Evolutionary conservation across 345 rosid species (phyloP).

Genomic region (Camelina hispida): DNA sequence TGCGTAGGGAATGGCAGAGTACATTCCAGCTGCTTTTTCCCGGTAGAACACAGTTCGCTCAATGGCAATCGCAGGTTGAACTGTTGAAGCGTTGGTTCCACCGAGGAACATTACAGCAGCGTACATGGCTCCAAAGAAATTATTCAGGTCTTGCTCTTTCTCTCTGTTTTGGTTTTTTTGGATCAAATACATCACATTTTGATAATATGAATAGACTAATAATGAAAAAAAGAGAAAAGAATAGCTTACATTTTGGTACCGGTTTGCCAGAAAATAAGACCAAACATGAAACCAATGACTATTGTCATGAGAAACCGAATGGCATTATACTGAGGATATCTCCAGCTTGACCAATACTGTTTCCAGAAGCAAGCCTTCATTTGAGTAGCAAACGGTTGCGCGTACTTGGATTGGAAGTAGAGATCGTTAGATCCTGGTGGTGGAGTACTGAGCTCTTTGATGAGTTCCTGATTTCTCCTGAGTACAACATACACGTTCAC

Average conservation of each 20-base stretch:
- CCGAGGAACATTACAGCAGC: slow-evolving; percentile 70
- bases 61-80: slow-evolving; percentile 65
- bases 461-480: slow-evolving; percentile 76
- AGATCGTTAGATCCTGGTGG: slow-evolving; percentile 65
- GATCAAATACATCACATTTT: background rate
- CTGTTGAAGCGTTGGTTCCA: slow-evolving; percentile 61
- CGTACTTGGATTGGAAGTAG: slow-evolving; percentile 64
- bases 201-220: background rate
- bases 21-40: slow-evolving; percentile 90
- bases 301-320: slow-evolving; percentile 69
- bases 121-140: slow-evolving; percentile 81
- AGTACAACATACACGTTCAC: slow-evolving; percentile 3
- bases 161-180: slow-evolving; percentile 46
- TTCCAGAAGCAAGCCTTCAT: slow-evolving; percentile 85
- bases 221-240: background rate
- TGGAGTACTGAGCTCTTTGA: slow-evolving; percentile 65
- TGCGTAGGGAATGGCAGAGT: slow-evolving; percentile 81
- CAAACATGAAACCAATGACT: slow-evolving; percentile 60
- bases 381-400: slow-evolving; percentile 65
- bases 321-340: slow-evolving; percentile 77
- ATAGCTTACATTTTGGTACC: slow-evolving; percentile 57
- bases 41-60: slow-evolving; percentile 88
- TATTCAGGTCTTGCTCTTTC: slow-evolving; percentile 62
- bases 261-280: slow-evolving; percentile 79
- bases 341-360: slow-evolving; percentile 76